These are phyloP conservation scores for Dentipellis fragilis DNA, from an alignment of 768 basidiomycete genomes.

Conservation along the genomic window DNA sequence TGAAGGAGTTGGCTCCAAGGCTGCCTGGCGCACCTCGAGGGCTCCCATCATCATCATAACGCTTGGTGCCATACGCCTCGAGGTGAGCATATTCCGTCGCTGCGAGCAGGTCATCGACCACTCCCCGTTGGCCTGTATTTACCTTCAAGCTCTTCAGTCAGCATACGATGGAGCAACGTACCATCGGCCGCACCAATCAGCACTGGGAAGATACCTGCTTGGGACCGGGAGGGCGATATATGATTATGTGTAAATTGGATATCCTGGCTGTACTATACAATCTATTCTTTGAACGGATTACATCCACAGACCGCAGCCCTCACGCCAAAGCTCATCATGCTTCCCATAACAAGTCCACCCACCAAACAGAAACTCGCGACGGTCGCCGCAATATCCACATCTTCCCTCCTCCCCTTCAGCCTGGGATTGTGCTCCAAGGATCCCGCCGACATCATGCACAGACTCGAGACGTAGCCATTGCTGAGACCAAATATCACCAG, in stretches of 20 bases:
- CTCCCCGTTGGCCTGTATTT: no score
- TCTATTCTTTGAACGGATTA: conserved; percentile 49
- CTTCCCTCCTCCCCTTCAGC: conserved; percentile 56
- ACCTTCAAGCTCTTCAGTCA: no score
- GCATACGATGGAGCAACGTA: no score
- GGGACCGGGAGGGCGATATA: no score
- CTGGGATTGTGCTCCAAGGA: conserved; percentile 72
- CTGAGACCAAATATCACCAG: conserved; percentile 65
- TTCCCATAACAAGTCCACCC: conserved; percentile 66
- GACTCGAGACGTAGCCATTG: conserved; percentile 71
- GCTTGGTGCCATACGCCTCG: no score
- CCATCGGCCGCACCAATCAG: no score
- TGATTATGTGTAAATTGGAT: no score
- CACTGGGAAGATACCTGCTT: no score
- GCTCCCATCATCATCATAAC: no score
- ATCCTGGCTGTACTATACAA: not conserved
- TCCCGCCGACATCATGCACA: conserved; percentile 76
- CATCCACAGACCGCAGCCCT: conserved; percentile 57
- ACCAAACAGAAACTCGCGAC: conserved; percentile 72
- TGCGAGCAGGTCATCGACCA: no score
- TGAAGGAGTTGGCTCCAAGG: conserved; percentile 60
- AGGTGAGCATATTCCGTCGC: no score
- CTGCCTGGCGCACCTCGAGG: conserved; percentile 43
- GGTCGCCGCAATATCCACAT: conserved; percentile 81
- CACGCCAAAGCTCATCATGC: conserved; percentile 74